These are phyloP conservation scores for Truncatella angustata DNA, from an alignment of 2,329 filamentous ascomycete species.

Conservation along the genomic window DNA sequence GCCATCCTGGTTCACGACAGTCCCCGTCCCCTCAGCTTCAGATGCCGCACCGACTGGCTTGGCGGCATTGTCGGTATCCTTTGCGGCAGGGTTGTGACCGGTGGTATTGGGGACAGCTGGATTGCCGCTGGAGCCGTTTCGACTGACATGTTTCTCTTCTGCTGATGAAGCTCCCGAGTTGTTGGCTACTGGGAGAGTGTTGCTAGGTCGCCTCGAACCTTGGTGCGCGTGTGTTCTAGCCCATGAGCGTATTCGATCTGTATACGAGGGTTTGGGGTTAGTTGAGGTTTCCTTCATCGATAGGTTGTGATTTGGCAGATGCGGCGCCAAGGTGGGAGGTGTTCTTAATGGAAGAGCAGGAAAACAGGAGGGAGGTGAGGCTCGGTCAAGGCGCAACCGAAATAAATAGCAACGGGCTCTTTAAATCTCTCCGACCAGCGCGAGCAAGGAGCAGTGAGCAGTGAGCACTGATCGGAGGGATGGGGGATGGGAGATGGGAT, in stretches of 20 bases:
- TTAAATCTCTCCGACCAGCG: not conserved
- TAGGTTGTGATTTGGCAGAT: slow-evolving; percentile 30
- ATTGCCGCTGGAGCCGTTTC: slow-evolving; percentile 18
- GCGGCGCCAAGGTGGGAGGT: slow-evolving; percentile 25
- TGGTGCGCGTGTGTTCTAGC: slow-evolving; percentile 55
- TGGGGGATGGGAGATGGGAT: not conserved
- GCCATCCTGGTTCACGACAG: slow-evolving; percentile 47
- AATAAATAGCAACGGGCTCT: not conserved
- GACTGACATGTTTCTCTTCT: slow-evolving; percentile 18
- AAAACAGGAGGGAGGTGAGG: not conserved
- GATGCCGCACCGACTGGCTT: slow-evolving; percentile 36
- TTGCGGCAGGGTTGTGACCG: slow-evolving; percentile 18
- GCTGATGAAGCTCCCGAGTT: slow-evolving; percentile 20
- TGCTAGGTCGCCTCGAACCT: slow-evolving; percentile 40
- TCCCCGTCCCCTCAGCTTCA: slow-evolving; percentile 53
- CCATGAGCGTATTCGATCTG: slow-evolving; percentile 58
- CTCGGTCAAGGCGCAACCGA: not conserved
- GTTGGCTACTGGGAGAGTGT: slow-evolving; percentile 39
- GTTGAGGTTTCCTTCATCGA: slow-evolving; percentile 63
- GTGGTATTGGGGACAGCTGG: slow-evolving; percentile 22
- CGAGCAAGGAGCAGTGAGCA: not conserved
- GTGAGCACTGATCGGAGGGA: not conserved
- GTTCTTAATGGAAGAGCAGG: not conserved
- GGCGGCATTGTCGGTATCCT: slow-evolving; percentile 30
- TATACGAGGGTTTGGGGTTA: slow-evolving; percentile 43